These are phyloP conservation scores for Neopestalotiopsis sp. DNA, from an alignment of 2,329 filamentous ascomycete genomes.

Conservation along the genomic window DNA sequence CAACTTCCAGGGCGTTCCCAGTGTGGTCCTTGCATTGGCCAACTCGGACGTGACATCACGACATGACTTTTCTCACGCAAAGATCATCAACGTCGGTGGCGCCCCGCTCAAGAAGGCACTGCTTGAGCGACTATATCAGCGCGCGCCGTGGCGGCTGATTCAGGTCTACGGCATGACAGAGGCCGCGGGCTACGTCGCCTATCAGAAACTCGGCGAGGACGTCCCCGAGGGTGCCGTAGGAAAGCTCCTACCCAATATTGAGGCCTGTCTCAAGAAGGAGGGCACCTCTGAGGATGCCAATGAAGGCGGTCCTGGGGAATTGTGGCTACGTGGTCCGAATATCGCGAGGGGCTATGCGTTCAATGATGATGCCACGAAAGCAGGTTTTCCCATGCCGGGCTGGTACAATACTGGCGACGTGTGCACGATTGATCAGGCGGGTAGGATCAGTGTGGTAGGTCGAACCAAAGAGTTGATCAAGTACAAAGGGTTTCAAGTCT, in stretches of 20 bases:
- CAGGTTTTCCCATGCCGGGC: conserved; percentile 41
- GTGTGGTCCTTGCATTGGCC: conserved; percentile 43
- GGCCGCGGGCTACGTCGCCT: conserved; percentile 47
- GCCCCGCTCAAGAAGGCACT: conserved; percentile 40
- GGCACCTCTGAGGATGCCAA: conserved; percentile 41
- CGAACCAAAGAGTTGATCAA: conserved; percentile 48
- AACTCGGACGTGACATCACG: conserved; percentile 40
- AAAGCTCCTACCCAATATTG: conserved; percentile 42
- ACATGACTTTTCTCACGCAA: conserved; percentile 43
- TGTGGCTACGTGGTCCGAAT: conserved; percentile 50
- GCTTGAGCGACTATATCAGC: conserved; percentile 34
- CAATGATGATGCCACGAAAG: conserved; percentile 43
- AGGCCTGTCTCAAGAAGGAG: conserved; percentile 45
- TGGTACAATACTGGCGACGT: conserved; percentile 55
- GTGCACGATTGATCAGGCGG: conserved; percentile 40
- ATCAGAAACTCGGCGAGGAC: conserved; percentile 41
- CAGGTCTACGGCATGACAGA: conserved; percentile 54
- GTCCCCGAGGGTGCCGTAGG: conserved; percentile 42
- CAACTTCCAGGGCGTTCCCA: conserved; percentile 46
- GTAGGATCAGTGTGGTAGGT: conserved; percentile 42
- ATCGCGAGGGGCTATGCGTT: conserved; percentile 49
- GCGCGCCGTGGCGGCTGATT: conserved; percentile 44
- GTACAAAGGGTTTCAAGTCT: conserved; percentile 49
- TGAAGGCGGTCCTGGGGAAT: conserved; percentile 44
- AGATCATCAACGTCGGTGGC: conserved; percentile 44